These are phyloP conservation scores for Heliosperma pusillum DNA, from an alignment of 148 eudicot species.

Conservation along the genomic window DNA sequence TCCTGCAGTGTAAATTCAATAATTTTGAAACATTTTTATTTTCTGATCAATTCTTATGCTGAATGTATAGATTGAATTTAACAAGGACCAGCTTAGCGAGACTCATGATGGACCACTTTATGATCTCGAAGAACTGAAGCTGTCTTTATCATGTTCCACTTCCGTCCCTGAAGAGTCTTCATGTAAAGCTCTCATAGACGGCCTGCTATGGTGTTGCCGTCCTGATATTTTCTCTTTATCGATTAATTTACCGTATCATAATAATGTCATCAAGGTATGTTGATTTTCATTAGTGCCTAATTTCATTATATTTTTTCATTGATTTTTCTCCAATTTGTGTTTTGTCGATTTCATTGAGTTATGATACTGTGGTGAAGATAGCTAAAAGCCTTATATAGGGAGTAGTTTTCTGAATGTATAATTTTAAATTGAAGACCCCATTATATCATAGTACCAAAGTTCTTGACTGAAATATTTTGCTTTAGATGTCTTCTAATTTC, in stretches of 20 bases:
- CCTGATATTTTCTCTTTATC: slow-evolving; percentile 9
- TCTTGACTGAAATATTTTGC: too few species aligned
- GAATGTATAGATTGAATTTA: slow-evolving; percentile 6
- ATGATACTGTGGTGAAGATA: too few species aligned
- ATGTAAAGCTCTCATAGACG: slow-evolving; percentile 3
- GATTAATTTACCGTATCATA: background rate
- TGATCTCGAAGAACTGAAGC: slow-evolving; percentile 14
- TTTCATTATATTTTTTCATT: background rate
- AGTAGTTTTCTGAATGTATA: too few species aligned
- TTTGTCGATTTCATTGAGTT: background rate
- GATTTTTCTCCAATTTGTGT: background rate
- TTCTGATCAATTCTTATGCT: background rate
- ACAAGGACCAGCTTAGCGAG: slow-evolving; percentile 1
- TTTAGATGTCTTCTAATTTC: too few species aligned
- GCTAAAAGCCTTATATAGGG: too few species aligned
- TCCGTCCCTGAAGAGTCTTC: background rate
- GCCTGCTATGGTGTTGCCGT: slow-evolving; percentile 14
- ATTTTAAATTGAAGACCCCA: too few species aligned
- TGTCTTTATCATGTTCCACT: slow-evolving; percentile 9
- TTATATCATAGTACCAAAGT: too few species aligned
- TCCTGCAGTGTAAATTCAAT: too few species aligned
- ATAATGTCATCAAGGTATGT: slow-evolving; percentile 9
- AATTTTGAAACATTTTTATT: too few species aligned
- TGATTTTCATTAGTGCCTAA: background rate
- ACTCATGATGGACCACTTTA: background rate